A percentile compares a stretch with the other conserved stretches of the same genome.
Conservation (phyloP, 371 early-diverging fungal species). For the Mortierella sp. region DNA sequence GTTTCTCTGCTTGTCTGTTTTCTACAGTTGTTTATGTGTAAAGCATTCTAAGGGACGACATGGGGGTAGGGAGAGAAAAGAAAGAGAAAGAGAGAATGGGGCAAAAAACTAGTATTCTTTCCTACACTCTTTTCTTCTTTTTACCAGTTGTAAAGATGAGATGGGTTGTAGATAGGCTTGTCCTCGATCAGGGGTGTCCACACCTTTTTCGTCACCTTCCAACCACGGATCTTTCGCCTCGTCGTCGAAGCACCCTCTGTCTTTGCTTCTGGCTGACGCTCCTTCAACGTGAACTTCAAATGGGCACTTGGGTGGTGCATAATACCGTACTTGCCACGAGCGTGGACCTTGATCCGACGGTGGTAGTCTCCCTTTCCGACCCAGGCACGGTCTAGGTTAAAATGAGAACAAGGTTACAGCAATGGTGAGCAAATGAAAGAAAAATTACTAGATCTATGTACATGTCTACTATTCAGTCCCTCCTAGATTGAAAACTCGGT, state of each 20-base stretch:
- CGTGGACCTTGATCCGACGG: slow-evolving; percentile 78
- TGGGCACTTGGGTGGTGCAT: slow-evolving; percentile 85
- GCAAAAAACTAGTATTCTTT: too few species aligned
- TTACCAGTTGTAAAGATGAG: slow-evolving; percentile 85
- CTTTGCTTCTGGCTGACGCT: slow-evolving; percentile 53
- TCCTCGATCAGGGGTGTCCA: slow-evolving; percentile 77
- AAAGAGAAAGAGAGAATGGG: not conserved
- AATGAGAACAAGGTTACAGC: not conserved
- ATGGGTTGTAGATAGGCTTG: slow-evolving; percentile 83
- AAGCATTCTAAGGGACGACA: slow-evolving; percentile 5
- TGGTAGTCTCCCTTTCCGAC: slow-evolving; percentile 91
- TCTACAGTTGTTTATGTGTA: not conserved
- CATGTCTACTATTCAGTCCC: too few species aligned
- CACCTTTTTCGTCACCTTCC: slow-evolving; percentile 73
- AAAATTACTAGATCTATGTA: not conserved
- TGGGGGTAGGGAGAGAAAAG: not conserved
- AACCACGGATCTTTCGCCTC: slow-evolving; percentile 68
- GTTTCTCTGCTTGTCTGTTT: not conserved
- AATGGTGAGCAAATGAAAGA: not conserved
- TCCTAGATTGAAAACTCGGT: too few species aligned
- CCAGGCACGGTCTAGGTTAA: slow-evolving; percentile 75
- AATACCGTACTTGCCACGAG: slow-evolving; percentile 85
- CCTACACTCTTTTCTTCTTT: not conserved
- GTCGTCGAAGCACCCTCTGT: slow-evolving; percentile 48
- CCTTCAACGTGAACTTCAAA: slow-evolving; percentile 83